These are phyloP conservation scores for Calonectria montana DNA, from an alignment of 2,329 filamentous ascomycete species.

Conservation along the genomic window DNA sequence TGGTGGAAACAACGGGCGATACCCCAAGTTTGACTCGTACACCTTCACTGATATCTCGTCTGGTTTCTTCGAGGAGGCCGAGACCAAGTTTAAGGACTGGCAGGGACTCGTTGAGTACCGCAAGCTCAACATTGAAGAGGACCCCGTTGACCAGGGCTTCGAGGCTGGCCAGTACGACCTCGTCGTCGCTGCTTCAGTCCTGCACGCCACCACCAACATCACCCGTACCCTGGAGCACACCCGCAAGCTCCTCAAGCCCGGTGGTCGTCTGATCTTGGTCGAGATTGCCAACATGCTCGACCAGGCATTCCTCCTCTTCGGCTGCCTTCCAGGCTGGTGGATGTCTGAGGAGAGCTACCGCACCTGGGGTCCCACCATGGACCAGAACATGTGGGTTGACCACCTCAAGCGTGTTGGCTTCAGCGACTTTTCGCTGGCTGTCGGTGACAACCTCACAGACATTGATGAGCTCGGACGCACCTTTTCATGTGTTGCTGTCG, in stretches of 20 bases:
- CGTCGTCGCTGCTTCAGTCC: constrained; percentile 1
- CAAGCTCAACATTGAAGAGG: constrained; percentile 14
- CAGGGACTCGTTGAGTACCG: constrained; percentile 1
- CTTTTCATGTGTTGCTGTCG: neutral
- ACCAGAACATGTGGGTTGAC: neutral
- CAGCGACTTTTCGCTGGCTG: neutral
- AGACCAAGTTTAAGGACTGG: constrained; percentile 13
- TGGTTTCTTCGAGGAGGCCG: constrained; percentile 15
- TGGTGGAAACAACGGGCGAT: neutral
- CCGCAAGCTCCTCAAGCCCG: constrained; percentile 10
- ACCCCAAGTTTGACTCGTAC: neutral
- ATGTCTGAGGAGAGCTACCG: constrained; percentile 9
- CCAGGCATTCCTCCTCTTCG: constrained; percentile 7
- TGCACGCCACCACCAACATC: constrained; percentile 17
- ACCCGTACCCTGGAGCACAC: neutral
- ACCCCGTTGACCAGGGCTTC: constrained; percentile 9
- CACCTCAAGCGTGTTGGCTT: neutral
- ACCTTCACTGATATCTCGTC: constrained; percentile 17
- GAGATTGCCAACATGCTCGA: constrained; percentile 2
- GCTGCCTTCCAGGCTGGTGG: constrained; percentile 18
- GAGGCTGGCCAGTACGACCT: constrained; percentile 10
- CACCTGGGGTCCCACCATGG: constrained; percentile 9
- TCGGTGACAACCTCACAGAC: neutral
- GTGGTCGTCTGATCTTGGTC: neutral
- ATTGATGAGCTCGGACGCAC: neutral